Conservation (phyloP, 208 protist genomes). For the Acanthamoeba triangularis region DNA sequence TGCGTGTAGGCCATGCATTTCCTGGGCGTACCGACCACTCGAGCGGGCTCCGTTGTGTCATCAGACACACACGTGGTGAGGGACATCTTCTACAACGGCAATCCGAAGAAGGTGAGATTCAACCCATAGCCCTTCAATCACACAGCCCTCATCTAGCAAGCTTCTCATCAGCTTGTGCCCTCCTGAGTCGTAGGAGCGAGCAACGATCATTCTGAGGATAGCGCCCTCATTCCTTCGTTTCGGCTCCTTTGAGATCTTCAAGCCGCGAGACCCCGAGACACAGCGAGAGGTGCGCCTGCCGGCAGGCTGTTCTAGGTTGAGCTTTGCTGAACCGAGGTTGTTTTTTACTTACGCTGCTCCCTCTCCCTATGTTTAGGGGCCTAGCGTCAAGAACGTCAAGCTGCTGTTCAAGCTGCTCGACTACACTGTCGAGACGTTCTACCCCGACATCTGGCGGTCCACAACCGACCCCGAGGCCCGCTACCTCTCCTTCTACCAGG, state of each 20-base stretch:
- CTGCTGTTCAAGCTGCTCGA: conserved; percentile 74
- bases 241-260: conserved; percentile 89
- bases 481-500: conserved; percentile 72
- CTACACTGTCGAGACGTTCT: conserved; percentile 79
- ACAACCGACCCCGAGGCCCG: conserved; percentile 28
- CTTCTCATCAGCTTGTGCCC: neutral
- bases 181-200: conserved; percentile 64
- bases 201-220: conserved; percentile 83
- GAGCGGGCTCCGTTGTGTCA: conserved; percentile 80
- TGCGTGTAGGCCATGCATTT: conserved; percentile 83
- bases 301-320: neutral
- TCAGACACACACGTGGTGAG: conserved; percentile 73
- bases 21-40: conserved; percentile 88
- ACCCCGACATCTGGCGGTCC: conserved; percentile 73
- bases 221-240: conserved; percentile 88
- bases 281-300: conserved; percentile 7
- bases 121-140: neutral
- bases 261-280: conserved; percentile 49
- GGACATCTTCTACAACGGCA: conserved; percentile 85
- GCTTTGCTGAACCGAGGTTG: neutral
- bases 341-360: too few relatives aligned
- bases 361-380: neutral
- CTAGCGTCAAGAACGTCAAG: conserved; percentile 57
- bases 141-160: too few relatives aligned
- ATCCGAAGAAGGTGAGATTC: conserved; percentile 38